phyloP scores from a whole-genome alignment of 1,139 yeast genomes.

The Diutina pseudorugosa region DNA sequence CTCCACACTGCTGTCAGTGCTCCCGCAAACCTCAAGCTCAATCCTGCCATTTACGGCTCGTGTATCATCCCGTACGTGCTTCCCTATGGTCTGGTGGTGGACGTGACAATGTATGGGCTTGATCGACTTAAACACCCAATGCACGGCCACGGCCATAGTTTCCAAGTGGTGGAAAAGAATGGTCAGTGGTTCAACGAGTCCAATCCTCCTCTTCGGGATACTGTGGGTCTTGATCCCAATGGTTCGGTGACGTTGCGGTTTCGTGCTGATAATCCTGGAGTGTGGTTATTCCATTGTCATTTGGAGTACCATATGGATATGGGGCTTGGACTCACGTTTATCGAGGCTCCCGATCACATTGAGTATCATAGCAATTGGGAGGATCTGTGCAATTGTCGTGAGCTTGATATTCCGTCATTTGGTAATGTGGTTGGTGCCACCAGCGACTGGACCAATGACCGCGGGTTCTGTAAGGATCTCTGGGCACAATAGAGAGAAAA shows the following conservation, averaged over 20 bases:
- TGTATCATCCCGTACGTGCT: background rate
- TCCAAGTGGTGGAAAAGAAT: background rate
- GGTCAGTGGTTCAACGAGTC: background rate
- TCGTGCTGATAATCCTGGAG: background rate
- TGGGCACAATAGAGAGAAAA: background rate
- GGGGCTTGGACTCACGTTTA: background rate
- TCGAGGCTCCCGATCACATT: background rate
- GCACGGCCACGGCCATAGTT: background rate
- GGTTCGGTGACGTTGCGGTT: background rate
- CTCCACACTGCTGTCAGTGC: background rate
- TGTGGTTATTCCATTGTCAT: slow-evolving; percentile 2
- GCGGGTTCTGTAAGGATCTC: background rate
- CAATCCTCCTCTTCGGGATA: background rate
- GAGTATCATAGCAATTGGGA: background rate
- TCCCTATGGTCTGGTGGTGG: background rate
- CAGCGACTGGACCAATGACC: background rate
- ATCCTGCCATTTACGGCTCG: background rate
- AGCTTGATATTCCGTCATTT: background rate
- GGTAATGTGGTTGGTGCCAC: background rate
- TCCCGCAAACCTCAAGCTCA: background rate
- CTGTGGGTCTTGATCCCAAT: background rate
- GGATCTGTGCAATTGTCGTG: background rate
- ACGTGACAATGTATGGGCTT: background rate
- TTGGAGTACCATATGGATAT: slow-evolving; percentile 1
- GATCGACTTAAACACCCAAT: background rate